Evolutionary conservation across 441 rosid genomes (phyloP).

Genomic region (Breynia disticha): DNA sequence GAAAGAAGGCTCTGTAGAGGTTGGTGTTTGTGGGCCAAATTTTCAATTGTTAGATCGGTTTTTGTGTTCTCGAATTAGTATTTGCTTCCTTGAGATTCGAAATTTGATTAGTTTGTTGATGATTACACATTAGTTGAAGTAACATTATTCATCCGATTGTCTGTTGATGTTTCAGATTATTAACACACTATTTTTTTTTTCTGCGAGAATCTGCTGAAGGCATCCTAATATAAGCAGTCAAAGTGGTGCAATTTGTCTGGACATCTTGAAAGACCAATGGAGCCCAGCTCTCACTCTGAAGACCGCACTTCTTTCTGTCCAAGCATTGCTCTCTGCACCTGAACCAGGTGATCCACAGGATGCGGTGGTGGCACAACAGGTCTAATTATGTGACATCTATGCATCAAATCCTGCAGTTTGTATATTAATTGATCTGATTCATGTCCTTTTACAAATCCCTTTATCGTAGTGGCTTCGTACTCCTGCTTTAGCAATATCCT

Average conservation of each 20-base stretch:
- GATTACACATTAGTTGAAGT: background rate
- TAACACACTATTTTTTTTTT: slow-evolving; percentile 1
- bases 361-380: slow-evolving; percentile 99
- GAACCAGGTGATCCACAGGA: slow-evolving; percentile 97
- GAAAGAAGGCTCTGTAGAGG: no score
- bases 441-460: background rate
- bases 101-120: background rate
- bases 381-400: slow-evolving; percentile 12
- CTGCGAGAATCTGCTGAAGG: slow-evolving; percentile 32
- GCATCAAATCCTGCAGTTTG: no score
- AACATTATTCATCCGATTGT: background rate
- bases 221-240: slow-evolving; percentile 99
- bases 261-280: slow-evolving; percentile 95
- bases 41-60: no score
- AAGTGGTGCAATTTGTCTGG: slow-evolving; percentile 95
- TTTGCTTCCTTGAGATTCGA: background rate
- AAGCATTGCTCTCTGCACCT: slow-evolving; percentile 89
- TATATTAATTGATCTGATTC: background rate
- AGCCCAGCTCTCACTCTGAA: slow-evolving; percentile 96
- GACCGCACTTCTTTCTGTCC: slow-evolving; percentile 93
- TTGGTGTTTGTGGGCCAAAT: no score
- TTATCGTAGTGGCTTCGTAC: background rate
- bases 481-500: background rate
- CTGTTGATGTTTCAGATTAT: slow-evolving; percentile 8
- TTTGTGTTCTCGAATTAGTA: no score